Evolutionary conservation across 1,139 yeast genomes (phyloP), one percentile per base, ranked within the genome.

Genomic region (Pichia sp.): DNA sequence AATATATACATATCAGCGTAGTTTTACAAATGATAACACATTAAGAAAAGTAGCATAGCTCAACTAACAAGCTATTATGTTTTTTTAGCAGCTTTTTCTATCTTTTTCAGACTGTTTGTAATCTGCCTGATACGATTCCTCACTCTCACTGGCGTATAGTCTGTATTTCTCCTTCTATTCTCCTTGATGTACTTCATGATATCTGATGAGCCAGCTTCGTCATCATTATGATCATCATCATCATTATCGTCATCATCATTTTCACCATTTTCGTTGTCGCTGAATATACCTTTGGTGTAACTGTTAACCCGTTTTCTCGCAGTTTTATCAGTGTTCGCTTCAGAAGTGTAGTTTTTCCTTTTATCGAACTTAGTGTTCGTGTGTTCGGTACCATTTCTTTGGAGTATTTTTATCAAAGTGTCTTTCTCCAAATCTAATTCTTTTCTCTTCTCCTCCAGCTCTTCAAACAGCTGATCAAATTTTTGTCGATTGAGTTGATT

Each of bases 401-500:
- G 8, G 34, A 57, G 34, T 31, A 53, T 23, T 42, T 49, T 47
- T 7, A 52, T 52, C 16, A 56, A 36, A n/a, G 45, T 23, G 41
- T 54, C 49, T 44, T 57, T 55, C 60, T 58, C 57, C 53, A 61
- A 54, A 50, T 64, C 67, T 5, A 63, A 49, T 10, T 59, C 62
- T n/a, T 57, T 57, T 26, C 65, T 53, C 47, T 65, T 63, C 6
- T 58, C 54, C 23, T 64, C 67, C 16, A 65, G 49, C 6, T 64
- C 67, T 16, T 40, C 36, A 45, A 59, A 57, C 47, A 65, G 26
- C 31, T 57, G 57, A 43, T 63, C 66, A 48, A 64, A 64, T 19
- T 59, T 61, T 32, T 64, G 55, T 48, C 59, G 54, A 38, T 57
- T 61, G 36, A 62, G 49, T 45, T 66, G 67, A 16, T 59, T 58